Conservation (phyloP, 1,284 basidiomycete genomes). For the Trametes versicolor region DNA sequence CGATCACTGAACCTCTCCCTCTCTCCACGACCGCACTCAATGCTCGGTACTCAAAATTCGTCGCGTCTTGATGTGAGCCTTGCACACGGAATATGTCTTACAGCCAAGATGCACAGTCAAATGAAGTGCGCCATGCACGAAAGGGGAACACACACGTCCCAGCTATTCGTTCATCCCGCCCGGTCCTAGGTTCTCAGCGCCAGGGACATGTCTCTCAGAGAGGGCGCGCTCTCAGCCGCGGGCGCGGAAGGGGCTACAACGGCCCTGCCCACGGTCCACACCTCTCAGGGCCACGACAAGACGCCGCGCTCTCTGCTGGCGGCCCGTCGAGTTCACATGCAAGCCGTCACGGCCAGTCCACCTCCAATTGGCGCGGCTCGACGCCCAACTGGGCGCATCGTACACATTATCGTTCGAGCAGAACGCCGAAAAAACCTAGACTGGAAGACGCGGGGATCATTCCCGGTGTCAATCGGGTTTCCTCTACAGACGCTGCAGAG, state of each 20-base stretch:
- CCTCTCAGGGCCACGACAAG: background rate
- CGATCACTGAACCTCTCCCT: background rate
- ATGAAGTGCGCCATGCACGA: slow-evolving; percentile 49
- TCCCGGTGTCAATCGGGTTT: too few relatives aligned
- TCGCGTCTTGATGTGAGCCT: background rate
- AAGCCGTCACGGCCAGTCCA: background rate
- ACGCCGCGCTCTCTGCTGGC: background rate
- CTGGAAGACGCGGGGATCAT: too few relatives aligned
- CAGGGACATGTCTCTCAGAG: background rate
- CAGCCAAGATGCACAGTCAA: slow-evolving; percentile 56
- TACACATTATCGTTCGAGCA: too few relatives aligned
- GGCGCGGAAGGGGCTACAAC: slow-evolving; percentile 11
- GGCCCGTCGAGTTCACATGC: background rate
- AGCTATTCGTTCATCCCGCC: slow-evolving; percentile 38
- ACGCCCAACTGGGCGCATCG: background rate
- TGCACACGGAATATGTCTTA: slow-evolving; percentile 23
- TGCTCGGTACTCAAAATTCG: slow-evolving; percentile 3
- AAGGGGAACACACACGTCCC: slow-evolving; percentile 49
- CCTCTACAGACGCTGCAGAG: background rate
- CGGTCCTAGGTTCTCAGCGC: slow-evolving; percentile 4
- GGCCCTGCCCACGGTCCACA: background rate
- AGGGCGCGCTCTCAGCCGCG: background rate
- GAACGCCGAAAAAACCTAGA: background rate
- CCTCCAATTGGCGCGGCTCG: background rate
- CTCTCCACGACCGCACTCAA: slow-evolving; percentile 1